phyloP scores from a whole-genome alignment of 768 basidiomycete genomes.

The Boletellus sp. region DNA sequence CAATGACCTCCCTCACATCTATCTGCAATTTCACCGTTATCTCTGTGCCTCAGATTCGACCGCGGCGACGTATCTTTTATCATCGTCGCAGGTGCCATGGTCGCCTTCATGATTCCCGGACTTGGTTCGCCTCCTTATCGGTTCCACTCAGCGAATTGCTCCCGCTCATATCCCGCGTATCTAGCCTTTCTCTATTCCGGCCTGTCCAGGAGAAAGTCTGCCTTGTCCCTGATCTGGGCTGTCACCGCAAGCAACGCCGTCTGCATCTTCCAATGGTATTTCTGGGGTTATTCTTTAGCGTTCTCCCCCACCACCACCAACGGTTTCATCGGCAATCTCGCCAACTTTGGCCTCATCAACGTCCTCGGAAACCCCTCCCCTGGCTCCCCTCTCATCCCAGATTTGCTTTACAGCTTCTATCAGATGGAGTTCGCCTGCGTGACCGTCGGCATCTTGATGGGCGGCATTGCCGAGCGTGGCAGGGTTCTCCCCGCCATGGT shows the following conservation, averaged over 20 bases:
- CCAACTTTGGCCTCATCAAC: constrained; percentile 69
- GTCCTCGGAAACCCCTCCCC: constrained; percentile 72
- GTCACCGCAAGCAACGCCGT: constrained; percentile 71
- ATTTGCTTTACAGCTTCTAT: constrained; percentile 80
- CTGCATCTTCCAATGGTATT: constrained; percentile 78
- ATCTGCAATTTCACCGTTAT: constrained; percentile 5
- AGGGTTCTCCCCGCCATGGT: constrained; percentile 79
- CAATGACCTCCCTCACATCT: constrained; percentile 1
- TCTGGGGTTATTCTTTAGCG: constrained; percentile 81
- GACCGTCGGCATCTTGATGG: constrained; percentile 72
- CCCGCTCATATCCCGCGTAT: constrained; percentile 2
- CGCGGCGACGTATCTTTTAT: constrained; percentile 72
- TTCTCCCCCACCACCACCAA: constrained; percentile 77
- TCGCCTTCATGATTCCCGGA: constrained; percentile 75
- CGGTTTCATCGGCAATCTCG: constrained; percentile 76
- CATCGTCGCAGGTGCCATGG: constrained; percentile 63
- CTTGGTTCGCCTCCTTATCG: constrained; percentile 43
- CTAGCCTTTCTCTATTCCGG: constrained; percentile 75
- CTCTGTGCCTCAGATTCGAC: constrained; percentile 48
- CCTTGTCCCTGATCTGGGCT: constrained; percentile 70
- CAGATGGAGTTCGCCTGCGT: constrained; percentile 86
- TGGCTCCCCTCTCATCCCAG: constrained; percentile 78
- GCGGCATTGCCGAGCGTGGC: constrained; percentile 83
- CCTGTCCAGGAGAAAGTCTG: constrained; percentile 66
- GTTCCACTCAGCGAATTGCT: neutral